Base-by-base conservation (phyloP, 352 stramenopile species). In the Thraustochytrium striatum region DNA sequence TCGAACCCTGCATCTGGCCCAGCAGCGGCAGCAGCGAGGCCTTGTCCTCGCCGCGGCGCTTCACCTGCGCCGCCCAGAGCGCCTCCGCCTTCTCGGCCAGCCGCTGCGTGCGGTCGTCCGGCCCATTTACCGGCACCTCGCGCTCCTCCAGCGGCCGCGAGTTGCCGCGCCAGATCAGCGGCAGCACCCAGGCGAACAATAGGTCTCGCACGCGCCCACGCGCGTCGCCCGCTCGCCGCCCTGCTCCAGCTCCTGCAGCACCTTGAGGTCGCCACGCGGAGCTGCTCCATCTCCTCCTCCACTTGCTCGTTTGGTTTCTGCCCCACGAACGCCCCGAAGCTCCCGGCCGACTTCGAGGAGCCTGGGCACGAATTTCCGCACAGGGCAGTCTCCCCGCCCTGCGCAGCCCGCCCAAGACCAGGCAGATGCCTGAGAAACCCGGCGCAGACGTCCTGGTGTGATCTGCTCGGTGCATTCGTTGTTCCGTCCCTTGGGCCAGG, bases 31-130 rank as follows among this genome's bases (percentile, higher is more conserved):
- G 41, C 21, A 75, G 52, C 19, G 41, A 70, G 1, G 65, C 52
- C 11, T 61, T 72, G 19, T 75, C 65, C 13, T 7, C 41, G 19
- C 19, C 21, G 11, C 28, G 25, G 11, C 11, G 65, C 32, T 75
- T 68, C 11, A 75, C 5, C 50, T 75, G 44, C 36, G 65, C 65
- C 19, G 39, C 65, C 65, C 65, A 75, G 0, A 75, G 65, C 52
- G 65, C 16, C 50, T 75, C 65, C 11, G 65, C 65, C 28, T 30
- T 5, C 11, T 21, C 35, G 30, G 65, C 47, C 43, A 75, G 36
- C n/a, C 32, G 50, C 3, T 35, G 41, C 21, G 65, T 16, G n/a
- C 52, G 19, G 21, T 75, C 65, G 3, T 30, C 33, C 13, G 2
- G 13, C 32, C 21, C 44, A n/a, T 61, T 16, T 30, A 72, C 1